A percentile compares a stretch with the other conserved stretches of the same genome.
Conservation (phyloP, 2,329 filamentous ascomycete species). For the Colletotrichum camelliae region DNA sequence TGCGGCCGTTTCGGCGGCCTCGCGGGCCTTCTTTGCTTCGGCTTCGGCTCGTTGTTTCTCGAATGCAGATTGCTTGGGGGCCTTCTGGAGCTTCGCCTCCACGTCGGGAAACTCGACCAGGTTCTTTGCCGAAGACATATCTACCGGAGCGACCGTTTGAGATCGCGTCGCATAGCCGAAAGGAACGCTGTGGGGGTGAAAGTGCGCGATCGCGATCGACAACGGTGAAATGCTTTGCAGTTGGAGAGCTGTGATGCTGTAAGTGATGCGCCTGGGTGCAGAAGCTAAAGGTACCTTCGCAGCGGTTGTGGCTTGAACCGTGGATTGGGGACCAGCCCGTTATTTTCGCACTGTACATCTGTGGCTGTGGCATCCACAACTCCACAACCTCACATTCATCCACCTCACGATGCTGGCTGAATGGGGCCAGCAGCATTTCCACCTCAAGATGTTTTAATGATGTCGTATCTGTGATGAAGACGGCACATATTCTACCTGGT, state of each 20-base stretch:
- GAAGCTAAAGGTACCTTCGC: neutral
- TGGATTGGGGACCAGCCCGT: neutral
- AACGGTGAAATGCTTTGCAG: neutral
- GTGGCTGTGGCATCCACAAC: neutral
- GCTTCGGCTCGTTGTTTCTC: constrained; percentile 89
- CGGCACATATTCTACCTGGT: neutral
- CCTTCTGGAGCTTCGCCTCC: constrained; percentile 78
- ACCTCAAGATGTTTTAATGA: neutral
- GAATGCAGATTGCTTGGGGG: constrained; percentile 84
- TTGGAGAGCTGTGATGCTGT: neutral
- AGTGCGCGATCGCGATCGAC: neutral
- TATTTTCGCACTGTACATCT: neutral
- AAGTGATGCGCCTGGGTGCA: neutral
- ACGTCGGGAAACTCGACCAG: constrained; percentile 71
- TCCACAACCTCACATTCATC: neutral
- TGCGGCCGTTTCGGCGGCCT: constrained; percentile 86
- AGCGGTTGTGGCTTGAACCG: neutral
- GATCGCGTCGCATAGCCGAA: neutral
- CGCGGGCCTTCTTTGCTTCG: constrained; percentile 84
- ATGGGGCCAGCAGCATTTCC: neutral
- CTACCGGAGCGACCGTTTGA: constrained; percentile 3
- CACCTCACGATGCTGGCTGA: neutral
- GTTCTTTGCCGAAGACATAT: constrained; percentile 55
- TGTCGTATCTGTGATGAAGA: neutral
- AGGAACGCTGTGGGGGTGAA: too few species aligned